Conservation (phyloP, 2,329 filamentous ascomycete species). For the Ascochyta clinopodiicola region DNA sequence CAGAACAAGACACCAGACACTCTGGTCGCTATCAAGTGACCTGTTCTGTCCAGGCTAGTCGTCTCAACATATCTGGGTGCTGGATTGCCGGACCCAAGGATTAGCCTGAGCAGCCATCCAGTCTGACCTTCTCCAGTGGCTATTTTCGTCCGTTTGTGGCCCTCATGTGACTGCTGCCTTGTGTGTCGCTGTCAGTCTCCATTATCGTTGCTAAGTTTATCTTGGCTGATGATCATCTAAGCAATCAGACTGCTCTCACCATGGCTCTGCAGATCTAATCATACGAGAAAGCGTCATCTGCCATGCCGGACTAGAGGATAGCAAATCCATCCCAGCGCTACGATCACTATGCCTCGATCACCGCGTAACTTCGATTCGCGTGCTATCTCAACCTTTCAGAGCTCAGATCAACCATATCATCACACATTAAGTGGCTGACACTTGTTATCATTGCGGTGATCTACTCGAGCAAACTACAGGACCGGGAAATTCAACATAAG, state of each 20-base stretch:
- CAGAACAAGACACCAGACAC: conserved; percentile 2
- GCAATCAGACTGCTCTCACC: conserved; percentile 9
- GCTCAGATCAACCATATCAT: background rate
- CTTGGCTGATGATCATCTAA: background rate
- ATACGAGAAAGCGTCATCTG: conserved; percentile 22
- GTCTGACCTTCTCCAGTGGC: background rate
- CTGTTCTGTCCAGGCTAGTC: background rate
- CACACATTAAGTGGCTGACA: background rate
- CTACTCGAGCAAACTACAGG: conserved; percentile 13
- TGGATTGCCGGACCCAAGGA: background rate
- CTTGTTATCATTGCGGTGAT: conserved; percentile 5
- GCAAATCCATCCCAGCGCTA: background rate
- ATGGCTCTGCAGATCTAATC: conserved; percentile 24
- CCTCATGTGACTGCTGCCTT: conserved; percentile 2
- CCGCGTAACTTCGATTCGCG: conserved; percentile 23
- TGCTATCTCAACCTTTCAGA: conserved; percentile 8
- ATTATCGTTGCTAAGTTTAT: background rate
- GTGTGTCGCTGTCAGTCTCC: background rate
- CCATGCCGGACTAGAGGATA: background rate
- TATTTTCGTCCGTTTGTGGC: background rate
- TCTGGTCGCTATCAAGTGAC: conserved; percentile 6
- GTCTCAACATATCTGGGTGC: conserved; percentile 1
- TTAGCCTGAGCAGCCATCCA: background rate
- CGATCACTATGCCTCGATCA: conserved; percentile 17
- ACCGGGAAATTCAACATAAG: conserved; percentile 2